Evolutionary conservation across 1,139 yeast genomes (phyloP).

Genomic region (Kazachstania sp.): DNA sequence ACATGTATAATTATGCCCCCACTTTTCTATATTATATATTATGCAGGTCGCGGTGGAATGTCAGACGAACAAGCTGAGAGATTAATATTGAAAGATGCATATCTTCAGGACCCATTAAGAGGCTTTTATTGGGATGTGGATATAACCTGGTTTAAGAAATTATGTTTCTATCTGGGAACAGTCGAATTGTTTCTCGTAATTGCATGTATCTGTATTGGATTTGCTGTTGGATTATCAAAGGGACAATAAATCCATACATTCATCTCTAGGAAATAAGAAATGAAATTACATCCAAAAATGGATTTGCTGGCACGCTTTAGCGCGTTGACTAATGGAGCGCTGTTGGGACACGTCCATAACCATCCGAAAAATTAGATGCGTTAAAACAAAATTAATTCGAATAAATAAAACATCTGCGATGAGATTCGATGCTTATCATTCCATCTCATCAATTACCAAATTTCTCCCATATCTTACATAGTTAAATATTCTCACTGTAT

Average conservation of each 20-base stretch:
- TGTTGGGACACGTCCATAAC: no score
- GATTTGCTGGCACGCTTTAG: no score
- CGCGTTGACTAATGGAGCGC: no score
- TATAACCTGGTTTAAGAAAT: slow-evolving; percentile 19
- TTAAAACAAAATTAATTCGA: no score
- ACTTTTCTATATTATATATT: slow-evolving; percentile 22
- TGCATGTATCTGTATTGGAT: slow-evolving; percentile 31
- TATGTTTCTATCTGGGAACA: slow-evolving; percentile 19
- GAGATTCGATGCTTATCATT: no score
- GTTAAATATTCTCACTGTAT: no score
- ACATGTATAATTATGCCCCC: slow-evolving; percentile 24
- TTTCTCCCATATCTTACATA: no score
- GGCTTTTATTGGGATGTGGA: slow-evolving; percentile 26
- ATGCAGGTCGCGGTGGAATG: slow-evolving; percentile 15
- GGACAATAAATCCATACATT: background rate
- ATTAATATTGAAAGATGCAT: slow-evolving; percentile 16
- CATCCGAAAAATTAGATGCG: no score
- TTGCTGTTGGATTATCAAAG: slow-evolving; percentile 32
- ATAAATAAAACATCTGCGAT: no score
- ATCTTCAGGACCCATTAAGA: slow-evolving; percentile 15
- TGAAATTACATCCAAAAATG: no score
- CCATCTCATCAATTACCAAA: no score
- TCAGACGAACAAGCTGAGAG: slow-evolving; percentile 18
- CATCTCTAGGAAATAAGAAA: no score
- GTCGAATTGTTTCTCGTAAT: slow-evolving; percentile 18